Base-by-base conservation (phyloP, 345 rosid species). In the Citrus glauca region DNA sequence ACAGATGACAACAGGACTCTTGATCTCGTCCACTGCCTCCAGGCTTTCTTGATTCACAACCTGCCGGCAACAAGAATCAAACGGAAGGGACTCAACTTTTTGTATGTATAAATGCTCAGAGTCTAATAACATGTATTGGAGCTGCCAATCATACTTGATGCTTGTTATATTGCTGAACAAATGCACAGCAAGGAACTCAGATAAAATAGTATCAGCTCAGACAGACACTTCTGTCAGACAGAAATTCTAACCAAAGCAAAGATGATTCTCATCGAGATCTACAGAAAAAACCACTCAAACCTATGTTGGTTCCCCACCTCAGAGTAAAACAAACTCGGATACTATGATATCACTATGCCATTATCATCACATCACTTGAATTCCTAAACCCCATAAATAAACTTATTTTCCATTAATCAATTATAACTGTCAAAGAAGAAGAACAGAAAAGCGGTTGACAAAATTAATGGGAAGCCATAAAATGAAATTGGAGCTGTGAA, bases 41-140 rank as follows among this genome's bases (percentile, higher is more conserved):
- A 95, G 77, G 72, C 80, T 86, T 79, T 92, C 90, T 80, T 91
- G 91, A 48, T 94, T 93, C 45, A 90, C 97, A 72, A 92, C 86
- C 98, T 85, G 83, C 66, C 42, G 50, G 28, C 20, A 40, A 9
- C 53, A 65, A 35, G 35, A 66, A 62, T 35, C 32, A 50, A 42
- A 17, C 1, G 16, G 59, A 72, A n/a, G 5, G 6, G 9, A 24
- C 32, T 35, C 3, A 22, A 72, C 6, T 9, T 32, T 11, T 22
- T 6, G 57, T 11, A 13, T 17, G 53, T 40, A 40, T 37, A 38
- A 50, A 66, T 17, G 50, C 6, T 11, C 5, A 45, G 50, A 4
- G 57, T 53, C 57, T 53, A 53, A 70, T 38, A 56, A 60, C 24
- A 38, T 35, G 37, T 3, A 55, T 30, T 10, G 48, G 20, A 0